phyloP scores from a whole-genome alignment of 2,329 filamentous ascomycete species.

The Trichoderma hamatum region DNA sequence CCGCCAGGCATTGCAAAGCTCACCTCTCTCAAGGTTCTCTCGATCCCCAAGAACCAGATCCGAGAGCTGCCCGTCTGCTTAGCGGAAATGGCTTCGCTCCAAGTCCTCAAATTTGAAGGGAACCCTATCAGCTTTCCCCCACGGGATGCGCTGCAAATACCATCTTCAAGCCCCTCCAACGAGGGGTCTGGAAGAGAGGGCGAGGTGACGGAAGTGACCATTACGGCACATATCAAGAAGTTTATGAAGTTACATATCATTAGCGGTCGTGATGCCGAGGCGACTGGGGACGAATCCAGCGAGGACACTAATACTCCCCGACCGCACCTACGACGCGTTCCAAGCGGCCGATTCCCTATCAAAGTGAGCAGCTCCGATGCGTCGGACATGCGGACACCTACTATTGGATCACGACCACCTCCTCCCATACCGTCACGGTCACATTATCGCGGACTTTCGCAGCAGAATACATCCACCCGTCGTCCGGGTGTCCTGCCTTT shows the following conservation, averaged over 20 bases:
- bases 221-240: constrained; percentile 65
- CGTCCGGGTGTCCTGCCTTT: constrained; percentile 73
- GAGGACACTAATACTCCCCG: constrained; percentile 82
- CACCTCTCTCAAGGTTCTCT: constrained; percentile 84
- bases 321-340: constrained; percentile 63
- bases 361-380: constrained; percentile 75
- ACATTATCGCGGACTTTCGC: constrained; percentile 75
- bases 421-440: constrained; percentile 77
- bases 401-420: constrained; percentile 63
- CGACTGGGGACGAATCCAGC: constrained; percentile 63
- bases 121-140: constrained; percentile 85
- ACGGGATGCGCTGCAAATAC: constrained; percentile 65
- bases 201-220: constrained; percentile 63
- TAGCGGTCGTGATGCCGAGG: constrained; percentile 58
- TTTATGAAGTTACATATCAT: constrained; percentile 59
- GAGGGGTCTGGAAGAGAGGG: constrained; percentile 58
- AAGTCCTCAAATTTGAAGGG: constrained; percentile 86
- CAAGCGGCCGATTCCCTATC: constrained; percentile 68
- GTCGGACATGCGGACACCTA: constrained; percentile 69
- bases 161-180: constrained; percentile 58
- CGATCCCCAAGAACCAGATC: constrained; percentile 84
- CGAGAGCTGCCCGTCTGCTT: constrained; percentile 81
- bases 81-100: constrained; percentile 86
- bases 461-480: constrained; percentile 66
- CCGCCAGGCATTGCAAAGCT: constrained; percentile 80